Evolutionary conservation across 345 rosid genomes (phyloP).

Genomic region (Hibiscus tridactylites): DNA sequence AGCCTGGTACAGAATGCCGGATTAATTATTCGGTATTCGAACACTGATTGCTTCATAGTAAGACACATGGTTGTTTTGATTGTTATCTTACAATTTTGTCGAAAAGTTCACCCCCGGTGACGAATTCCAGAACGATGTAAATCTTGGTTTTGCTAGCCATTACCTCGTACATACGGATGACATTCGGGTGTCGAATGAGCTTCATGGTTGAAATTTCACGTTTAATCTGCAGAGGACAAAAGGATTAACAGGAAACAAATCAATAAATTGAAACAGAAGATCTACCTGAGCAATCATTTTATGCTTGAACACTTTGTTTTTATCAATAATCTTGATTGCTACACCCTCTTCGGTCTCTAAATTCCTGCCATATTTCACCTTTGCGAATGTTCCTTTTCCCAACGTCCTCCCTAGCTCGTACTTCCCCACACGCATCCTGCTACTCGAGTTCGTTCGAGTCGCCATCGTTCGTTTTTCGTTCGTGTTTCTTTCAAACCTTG

Average conservation of each 20-base stretch:
- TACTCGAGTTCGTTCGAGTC: conserved; percentile 27
- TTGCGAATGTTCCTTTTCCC: conserved; percentile 94
- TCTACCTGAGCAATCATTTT: conserved; percentile 91
- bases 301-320: conserved; percentile 76
- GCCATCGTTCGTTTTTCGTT: conserved; percentile 25
- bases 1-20: conserved; percentile 34
- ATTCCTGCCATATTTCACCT: conserved; percentile 89
- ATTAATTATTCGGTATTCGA: too few relatives aligned
- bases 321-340: conserved; percentile 87
- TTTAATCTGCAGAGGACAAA: conserved; percentile 44
- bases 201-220: conserved; percentile 96
- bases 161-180: conserved; percentile 94
- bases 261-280: too few relatives aligned
- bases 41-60: too few relatives aligned
- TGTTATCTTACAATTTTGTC: conserved; percentile 80
- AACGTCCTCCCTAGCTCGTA: conserved; percentile 89
- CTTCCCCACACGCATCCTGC: conserved; percentile 88
- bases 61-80: neutral
- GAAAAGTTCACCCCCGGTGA: conserved; percentile 97
- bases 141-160: conserved; percentile 98
- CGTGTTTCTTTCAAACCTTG: neutral
- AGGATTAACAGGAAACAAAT: too few relatives aligned
- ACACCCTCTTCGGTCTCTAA: conserved; percentile 62
- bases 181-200: conserved; percentile 85
- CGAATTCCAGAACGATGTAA: conserved; percentile 85